phyloP scores from a whole-genome alignment of 2,329 filamentous ascomycete species.

The Claviceps monticola region DNA sequence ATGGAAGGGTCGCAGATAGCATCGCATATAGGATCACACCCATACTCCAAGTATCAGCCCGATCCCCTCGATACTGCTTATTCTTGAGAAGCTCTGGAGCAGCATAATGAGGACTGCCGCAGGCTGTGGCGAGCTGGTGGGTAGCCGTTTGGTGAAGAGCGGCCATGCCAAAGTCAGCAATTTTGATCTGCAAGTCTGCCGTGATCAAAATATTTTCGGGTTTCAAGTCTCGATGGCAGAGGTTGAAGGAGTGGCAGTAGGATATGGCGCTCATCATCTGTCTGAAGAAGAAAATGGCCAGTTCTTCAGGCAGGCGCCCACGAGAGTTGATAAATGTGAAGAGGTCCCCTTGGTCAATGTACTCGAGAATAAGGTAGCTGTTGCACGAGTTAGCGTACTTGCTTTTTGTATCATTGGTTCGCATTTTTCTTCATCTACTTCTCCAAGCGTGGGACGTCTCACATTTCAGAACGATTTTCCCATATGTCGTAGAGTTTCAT shows the following conservation, averaged over 20 bases:
- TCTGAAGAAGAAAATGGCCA: conserved; percentile 73
- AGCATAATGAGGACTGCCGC: conserved; percentile 92
- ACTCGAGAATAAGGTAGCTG: conserved; percentile 91
- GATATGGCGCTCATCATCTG: conserved; percentile 87
- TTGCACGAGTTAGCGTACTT: conserved; percentile 6
- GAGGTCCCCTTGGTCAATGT: conserved; percentile 64
- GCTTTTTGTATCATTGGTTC: background rate
- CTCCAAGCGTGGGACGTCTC: conserved; percentile 23
- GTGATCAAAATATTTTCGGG: conserved; percentile 93
- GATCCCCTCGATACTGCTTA: conserved; percentile 65
- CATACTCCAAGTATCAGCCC: conserved; percentile 88
- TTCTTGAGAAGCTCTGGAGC: conserved; percentile 80
- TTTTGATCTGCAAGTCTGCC: conserved; percentile 62
- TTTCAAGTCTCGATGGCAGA: conserved; percentile 92
- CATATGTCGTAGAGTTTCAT: conserved; percentile 92
- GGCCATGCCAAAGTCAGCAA: conserved; percentile 97
- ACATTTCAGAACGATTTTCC: conserved; percentile 95
- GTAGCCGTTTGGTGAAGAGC: conserved; percentile 70
- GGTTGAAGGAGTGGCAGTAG: conserved; percentile 88
- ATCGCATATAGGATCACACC: conserved; percentile 83
- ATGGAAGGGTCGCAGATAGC: conserved; percentile 72
- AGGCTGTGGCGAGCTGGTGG: conserved; percentile 73
- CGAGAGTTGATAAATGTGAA: conserved; percentile 72
- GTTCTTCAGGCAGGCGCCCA: conserved; percentile 63
- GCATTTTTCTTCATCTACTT: background rate